phyloP scores from a whole-genome alignment of 2,329 filamentous ascomycete species.

The Colletotrichum gloeosporioides region DNA sequence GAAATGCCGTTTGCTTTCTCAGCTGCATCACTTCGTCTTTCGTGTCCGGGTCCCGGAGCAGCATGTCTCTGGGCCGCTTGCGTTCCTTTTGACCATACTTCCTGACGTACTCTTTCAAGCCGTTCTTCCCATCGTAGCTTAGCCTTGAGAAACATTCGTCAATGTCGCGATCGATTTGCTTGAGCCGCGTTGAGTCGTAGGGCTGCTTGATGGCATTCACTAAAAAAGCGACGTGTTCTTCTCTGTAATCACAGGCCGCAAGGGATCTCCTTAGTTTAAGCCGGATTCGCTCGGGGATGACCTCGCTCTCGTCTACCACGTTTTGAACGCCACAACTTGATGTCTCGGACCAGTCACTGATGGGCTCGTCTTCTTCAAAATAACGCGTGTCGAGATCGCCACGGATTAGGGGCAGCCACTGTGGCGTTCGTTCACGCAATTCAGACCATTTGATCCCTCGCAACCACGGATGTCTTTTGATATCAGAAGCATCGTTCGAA shows the following conservation, averaged over 20 bases:
- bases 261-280: not conserved
- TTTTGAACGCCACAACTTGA: constrained; percentile 4
- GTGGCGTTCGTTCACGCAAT: constrained; percentile 73
- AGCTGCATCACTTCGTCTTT: constrained; percentile 76
- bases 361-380: constrained; percentile 82
- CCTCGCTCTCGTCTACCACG: not conserved
- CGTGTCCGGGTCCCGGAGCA: constrained; percentile 76
- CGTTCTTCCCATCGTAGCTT: constrained; percentile 40
- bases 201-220: constrained; percentile 50
- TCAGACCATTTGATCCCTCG: constrained; percentile 77
- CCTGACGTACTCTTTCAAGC: constrained; percentile 56
- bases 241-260: not conserved
- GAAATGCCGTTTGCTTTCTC: constrained; percentile 82
- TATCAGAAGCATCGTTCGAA: constrained; percentile 83
- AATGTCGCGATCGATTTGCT: constrained; percentile 54
- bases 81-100: constrained; percentile 68
- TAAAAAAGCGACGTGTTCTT: not conserved
- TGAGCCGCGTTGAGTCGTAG: constrained; percentile 53
- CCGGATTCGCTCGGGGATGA: not conserved
- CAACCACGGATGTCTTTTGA: constrained; percentile 91
- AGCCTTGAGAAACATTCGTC: constrained; percentile 39
- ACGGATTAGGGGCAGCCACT: constrained; percentile 78
- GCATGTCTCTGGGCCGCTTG: constrained; percentile 82
- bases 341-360: constrained; percentile 67
- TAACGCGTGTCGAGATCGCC: constrained; percentile 80